Conservation (phyloP, 1,284 basidiomycete genomes). For the Sanghuangporus weigelae region DNA sequence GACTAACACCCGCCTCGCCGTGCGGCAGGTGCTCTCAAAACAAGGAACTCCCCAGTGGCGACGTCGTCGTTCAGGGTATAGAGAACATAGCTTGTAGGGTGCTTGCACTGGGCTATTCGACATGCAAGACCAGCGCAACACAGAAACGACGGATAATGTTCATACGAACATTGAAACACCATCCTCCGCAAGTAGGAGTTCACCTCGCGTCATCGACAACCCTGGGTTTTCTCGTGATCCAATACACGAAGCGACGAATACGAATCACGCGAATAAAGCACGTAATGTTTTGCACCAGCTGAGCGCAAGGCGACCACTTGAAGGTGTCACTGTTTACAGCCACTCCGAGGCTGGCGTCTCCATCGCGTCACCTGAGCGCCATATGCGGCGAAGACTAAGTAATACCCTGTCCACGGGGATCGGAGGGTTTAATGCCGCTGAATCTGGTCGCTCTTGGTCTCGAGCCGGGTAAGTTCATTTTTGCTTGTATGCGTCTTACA, state of each 20-base stretch:
- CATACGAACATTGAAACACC: not conserved
- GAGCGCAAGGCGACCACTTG: not conserved
- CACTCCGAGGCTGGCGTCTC: not conserved
- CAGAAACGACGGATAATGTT: not conserved
- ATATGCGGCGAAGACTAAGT: not conserved
- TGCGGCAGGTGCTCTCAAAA: not conserved
- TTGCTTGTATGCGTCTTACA: not conserved
- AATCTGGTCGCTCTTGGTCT: slow-evolving; percentile 12
- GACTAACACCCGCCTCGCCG: not conserved
- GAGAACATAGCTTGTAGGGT: no score
- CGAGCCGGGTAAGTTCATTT: slow-evolving; percentile 15
- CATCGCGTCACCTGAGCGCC: slow-evolving; percentile 14
- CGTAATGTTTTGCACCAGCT: slow-evolving; percentile 4
- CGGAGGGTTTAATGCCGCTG: not conserved
- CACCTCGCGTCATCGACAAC: not conserved
- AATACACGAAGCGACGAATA: not conserved
- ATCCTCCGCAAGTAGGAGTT: not conserved
- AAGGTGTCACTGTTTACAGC: not conserved
- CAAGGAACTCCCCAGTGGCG: not conserved
- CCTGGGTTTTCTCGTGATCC: not conserved
- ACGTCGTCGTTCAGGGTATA: not conserved
- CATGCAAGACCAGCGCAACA: not conserved
- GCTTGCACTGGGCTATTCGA: not conserved
- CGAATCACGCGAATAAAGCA: not conserved
- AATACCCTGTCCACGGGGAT: slow-evolving; percentile 1